Evolutionary conservation across 805 yeast genomes (phyloP).

Genomic region (Candida piceae): DNA sequence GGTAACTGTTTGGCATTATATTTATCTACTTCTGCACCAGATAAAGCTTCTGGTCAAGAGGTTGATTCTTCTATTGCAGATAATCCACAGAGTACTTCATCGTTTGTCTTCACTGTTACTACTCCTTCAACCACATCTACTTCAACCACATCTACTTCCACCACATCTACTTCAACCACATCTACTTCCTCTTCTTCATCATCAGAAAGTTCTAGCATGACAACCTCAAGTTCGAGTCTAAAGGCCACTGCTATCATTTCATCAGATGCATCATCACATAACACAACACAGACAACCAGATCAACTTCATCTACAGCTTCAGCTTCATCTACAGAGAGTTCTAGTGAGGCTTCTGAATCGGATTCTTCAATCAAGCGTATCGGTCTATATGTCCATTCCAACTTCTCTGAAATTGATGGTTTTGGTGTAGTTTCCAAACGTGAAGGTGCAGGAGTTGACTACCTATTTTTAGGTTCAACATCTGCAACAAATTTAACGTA

Average conservation of each 20-base stretch:
- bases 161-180: neutral
- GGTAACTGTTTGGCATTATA: neutral
- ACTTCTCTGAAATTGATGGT: neutral
- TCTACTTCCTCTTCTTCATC: neutral
- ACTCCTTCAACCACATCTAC: neutral
- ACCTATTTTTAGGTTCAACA: neutral
- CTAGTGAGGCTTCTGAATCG: too few species aligned
- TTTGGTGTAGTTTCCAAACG: neutral
- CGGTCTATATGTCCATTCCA: neutral
- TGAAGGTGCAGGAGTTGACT: conserved; percentile 1
- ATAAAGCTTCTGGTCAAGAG: neutral
- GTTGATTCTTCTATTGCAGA: too few species aligned
- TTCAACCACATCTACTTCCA: neutral
- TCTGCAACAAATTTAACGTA: neutral
- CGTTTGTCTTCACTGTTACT: too few species aligned
- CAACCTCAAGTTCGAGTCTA: too few species aligned
- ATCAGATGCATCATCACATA: too few species aligned
- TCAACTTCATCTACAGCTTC: neutral
- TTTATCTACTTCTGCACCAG: neutral
- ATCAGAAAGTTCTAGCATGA: too few species aligned
- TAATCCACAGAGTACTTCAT: too few species aligned
- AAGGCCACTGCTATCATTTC: too few species aligned
- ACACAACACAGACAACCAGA: too few species aligned
- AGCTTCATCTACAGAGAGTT: too few species aligned
- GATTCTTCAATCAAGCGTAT: neutral